phyloP scores from a whole-genome alignment of 768 basidiomycete genomes.

The Podaxis rugospora region DNA sequence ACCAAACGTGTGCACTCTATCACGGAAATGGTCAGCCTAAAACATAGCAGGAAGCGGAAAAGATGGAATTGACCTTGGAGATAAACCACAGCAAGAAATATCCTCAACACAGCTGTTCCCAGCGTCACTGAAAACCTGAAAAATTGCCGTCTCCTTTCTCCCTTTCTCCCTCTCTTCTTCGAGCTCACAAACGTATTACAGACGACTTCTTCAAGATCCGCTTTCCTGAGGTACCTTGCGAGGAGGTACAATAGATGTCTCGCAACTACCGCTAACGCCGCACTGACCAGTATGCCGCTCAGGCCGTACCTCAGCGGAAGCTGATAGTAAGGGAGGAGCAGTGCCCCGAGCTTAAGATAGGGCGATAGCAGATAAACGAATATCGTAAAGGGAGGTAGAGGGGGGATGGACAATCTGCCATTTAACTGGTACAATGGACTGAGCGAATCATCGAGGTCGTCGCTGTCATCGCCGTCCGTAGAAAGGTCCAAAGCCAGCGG shows the following conservation, averaged over 20 bases:
- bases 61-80: constrained; percentile 50
- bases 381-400: constrained; percentile 51
- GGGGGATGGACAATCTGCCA: constrained; percentile 36
- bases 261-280: constrained; percentile 54
- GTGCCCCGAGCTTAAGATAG: constrained; percentile 67
- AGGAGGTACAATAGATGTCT: constrained; percentile 76
- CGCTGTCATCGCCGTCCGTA: constrained; percentile 24
- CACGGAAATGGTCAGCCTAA: neutral
- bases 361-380: constrained; percentile 70
- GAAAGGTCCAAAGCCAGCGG: constrained; percentile 31
- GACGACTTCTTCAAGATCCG: constrained; percentile 63
- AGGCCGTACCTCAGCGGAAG: constrained; percentile 47
- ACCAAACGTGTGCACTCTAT: constrained; percentile 53
- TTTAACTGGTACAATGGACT: constrained; percentile 42
- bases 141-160: constrained; percentile 35
- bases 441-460: constrained; percentile 45
- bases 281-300: constrained; percentile 46
- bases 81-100: constrained; percentile 58
- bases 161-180: constrained; percentile 40
- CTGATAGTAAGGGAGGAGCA: constrained; percentile 48
- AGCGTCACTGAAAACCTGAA: constrained; percentile 42
- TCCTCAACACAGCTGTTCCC: constrained; percentile 38
- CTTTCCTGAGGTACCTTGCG: constrained; percentile 63
- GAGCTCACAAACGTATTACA: constrained; percentile 48
- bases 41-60: neutral